Evolutionary conservation across 148 eudicot genomes (phyloP).

Genomic region (Pharnaceum exiguum): DNA sequence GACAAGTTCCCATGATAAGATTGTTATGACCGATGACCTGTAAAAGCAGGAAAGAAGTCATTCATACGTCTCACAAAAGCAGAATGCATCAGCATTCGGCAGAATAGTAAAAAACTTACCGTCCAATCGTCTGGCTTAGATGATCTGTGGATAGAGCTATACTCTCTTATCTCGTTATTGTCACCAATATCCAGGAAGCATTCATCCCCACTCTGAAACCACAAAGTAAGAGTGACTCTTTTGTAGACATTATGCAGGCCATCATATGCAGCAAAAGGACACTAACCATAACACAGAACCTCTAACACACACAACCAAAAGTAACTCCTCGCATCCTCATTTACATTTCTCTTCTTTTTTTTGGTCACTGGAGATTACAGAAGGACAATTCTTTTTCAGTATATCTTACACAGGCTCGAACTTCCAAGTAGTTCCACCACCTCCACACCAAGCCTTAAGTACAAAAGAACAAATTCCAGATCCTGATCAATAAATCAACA

Average conservation of each 20-base stretch:
- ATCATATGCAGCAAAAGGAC: too few relatives aligned
- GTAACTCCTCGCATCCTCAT: too few relatives aligned
- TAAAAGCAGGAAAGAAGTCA: conserved; percentile 3
- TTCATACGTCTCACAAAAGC: background rate
- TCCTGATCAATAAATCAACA: too few relatives aligned
- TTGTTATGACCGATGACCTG: conserved; percentile 84
- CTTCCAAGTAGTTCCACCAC: too few relatives aligned
- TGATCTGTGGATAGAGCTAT: conserved; percentile 84
- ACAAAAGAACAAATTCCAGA: too few relatives aligned
- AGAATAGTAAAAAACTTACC: conserved; percentile 30
- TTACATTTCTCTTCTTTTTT: too few relatives aligned
- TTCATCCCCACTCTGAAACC: conserved; percentile 65
- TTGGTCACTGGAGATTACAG: too few relatives aligned
- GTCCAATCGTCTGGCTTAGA: conserved; percentile 71
- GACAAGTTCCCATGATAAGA: conserved; percentile 95
- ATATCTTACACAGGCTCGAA: too few relatives aligned
- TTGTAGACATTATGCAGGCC: background rate
- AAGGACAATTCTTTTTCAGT: too few relatives aligned
- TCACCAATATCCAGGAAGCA: conserved; percentile 86
- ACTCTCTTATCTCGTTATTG: conserved; percentile 91
- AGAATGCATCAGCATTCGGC: background rate
- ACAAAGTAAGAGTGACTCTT: conserved; percentile 5
- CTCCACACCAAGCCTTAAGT: too few relatives aligned
- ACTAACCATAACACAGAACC: too few relatives aligned
- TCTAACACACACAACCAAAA: too few relatives aligned